Conservation (phyloP, 345 rosid species). For the Iberis pinnata region DNA sequence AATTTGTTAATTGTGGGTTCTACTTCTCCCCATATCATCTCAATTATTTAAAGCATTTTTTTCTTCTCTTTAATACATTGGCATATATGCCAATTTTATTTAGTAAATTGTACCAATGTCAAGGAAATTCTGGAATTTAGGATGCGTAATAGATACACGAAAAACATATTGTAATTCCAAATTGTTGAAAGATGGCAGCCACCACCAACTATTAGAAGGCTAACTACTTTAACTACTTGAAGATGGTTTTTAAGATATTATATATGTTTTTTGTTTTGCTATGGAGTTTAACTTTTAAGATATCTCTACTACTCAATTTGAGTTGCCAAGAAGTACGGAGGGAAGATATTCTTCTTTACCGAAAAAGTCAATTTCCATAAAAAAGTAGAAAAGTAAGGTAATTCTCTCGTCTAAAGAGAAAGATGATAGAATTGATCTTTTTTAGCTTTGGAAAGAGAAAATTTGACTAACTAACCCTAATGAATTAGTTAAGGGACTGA, state of each 20-base stretch:
- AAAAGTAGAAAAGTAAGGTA: no score
- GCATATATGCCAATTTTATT: conserved; percentile 20
- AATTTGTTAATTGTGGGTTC: conserved; percentile 2
- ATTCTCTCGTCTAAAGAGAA: no score
- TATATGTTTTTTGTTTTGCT: no score
- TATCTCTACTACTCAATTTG: no score
- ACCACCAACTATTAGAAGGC: conserved; percentile 16
- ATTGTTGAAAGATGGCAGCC: conserved; percentile 32
- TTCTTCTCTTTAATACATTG: neutral
- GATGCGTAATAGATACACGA: neutral
- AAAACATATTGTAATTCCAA: conserved; percentile 1
- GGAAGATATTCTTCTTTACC: no score
- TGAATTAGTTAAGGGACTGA: no score
- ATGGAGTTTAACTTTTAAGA: no score
- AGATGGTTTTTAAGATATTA: conserved; percentile 7
- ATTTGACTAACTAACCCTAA: no score
- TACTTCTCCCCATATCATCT: conserved; percentile 12
- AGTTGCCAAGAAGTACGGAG: no score
- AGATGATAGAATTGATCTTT: no score
- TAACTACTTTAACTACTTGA: conserved; percentile 23
- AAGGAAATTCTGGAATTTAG: conserved; percentile 15
- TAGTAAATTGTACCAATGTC: conserved; percentile 10
- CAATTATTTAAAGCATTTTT: conserved; percentile 9
- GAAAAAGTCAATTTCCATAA: no score
- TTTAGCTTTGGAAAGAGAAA: no score